Evolutionary conservation across 305 asterid genomes (phyloP).

Genomic region (Stenogyne calaminthoides): DNA sequence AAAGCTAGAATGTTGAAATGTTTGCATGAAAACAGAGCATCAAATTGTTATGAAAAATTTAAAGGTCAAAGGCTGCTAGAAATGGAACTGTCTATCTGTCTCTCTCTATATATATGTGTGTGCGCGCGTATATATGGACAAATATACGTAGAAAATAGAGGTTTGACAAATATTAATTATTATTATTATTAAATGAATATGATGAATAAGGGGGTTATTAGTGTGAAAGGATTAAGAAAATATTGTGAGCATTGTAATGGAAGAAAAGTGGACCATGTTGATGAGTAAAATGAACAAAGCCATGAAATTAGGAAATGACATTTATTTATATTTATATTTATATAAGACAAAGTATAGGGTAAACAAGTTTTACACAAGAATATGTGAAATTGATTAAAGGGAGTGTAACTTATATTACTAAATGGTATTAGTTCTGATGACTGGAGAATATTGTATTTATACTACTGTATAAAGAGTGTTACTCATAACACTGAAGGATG

Average conservation of each 20-base stretch:
- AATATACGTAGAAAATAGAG: background rate
- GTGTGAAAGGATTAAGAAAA: conserved; percentile 32
- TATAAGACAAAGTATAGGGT: too few species aligned
- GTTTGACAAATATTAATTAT: background rate
- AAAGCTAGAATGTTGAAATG: conserved; percentile 1
- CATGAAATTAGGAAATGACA: conserved; percentile 41
- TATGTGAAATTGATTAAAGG: too few species aligned
- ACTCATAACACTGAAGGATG: too few species aligned
- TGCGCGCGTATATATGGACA: background rate
- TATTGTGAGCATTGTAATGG: conserved; percentile 36
- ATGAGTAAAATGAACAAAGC: conserved; percentile 40
- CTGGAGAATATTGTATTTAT: too few species aligned
- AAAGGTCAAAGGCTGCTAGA: conserved; percentile 36
- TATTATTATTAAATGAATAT: background rate
- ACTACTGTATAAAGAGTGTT: too few species aligned
- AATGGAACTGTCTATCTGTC: conserved; percentile 31
- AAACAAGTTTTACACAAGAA: too few species aligned
- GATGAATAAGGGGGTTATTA: conserved; percentile 20
- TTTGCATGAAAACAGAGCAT: conserved; percentile 26
- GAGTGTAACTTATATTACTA: too few species aligned
- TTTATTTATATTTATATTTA: too few species aligned
- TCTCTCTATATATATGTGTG: background rate
- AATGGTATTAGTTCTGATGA: too few species aligned
- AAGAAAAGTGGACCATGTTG: conserved; percentile 66
- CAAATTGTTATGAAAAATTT: background rate